Conservation (phyloP, 768 basidiomycete genomes). For the Naganishia onofrii region DNA sequence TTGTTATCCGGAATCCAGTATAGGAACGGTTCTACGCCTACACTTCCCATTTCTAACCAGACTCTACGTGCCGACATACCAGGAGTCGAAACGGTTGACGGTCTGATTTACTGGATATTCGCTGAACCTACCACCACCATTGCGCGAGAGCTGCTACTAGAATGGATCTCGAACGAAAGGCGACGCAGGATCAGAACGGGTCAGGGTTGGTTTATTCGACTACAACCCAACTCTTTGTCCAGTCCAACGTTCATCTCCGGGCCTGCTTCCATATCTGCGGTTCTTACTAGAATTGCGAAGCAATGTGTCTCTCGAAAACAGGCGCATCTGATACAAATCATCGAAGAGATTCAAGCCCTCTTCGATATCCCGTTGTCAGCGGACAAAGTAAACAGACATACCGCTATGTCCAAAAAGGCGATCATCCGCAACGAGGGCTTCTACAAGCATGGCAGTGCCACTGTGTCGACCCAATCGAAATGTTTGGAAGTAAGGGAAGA, state of each 20-base stretch:
- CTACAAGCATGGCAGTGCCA: background rate
- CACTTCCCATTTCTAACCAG: too few relatives aligned
- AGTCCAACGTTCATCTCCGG: background rate
- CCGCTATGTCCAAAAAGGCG: background rate
- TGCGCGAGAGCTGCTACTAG: background rate
- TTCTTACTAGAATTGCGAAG: background rate
- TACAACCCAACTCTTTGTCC: background rate
- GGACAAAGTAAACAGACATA: background rate
- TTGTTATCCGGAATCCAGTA: too few relatives aligned
- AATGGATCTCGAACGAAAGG: background rate
- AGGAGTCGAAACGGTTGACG: too few relatives aligned
- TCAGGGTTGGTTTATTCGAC: background rate
- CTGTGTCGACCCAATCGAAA: background rate
- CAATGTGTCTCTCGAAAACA: background rate
- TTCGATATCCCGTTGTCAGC: background rate
- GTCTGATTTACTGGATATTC: too few relatives aligned
- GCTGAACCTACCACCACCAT: background rate
- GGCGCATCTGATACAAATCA: background rate
- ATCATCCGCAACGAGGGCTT: background rate
- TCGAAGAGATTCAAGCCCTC: background rate
- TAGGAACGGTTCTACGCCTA: too few relatives aligned
- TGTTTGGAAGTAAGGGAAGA: background rate
- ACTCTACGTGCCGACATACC: too few relatives aligned
- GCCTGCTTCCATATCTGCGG: background rate
- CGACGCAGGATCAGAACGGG: background rate